Conservation (phyloP, 306 rosid genomes). For the Prunus mume region DNA sequence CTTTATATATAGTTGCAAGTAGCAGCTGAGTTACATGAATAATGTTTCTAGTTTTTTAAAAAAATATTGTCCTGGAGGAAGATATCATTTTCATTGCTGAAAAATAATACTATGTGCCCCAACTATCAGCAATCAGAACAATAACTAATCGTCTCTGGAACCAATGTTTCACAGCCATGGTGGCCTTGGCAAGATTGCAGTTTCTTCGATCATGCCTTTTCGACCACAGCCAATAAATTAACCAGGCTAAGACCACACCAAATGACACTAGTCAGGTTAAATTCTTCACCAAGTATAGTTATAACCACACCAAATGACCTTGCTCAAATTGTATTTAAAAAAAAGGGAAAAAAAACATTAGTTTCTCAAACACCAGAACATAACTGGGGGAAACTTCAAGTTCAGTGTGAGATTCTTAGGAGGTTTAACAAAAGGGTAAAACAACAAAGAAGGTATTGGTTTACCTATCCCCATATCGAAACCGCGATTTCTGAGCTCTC, state of each 20-base stretch:
- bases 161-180: background rate
- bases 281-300: too few species aligned
- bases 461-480: constrained; percentile 65
- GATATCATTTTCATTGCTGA: background rate
- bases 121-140: background rate
- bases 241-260: too few species aligned
- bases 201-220: too few species aligned
- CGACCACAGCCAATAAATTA: too few species aligned
- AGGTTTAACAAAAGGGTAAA: background rate
- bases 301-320: too few species aligned
- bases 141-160: background rate
- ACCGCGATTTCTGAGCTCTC: constrained; percentile 59
- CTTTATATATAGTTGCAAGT: background rate
- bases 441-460: too few species aligned
- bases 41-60: background rate
- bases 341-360: background rate
- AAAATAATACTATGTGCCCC: background rate
- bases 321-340: too few species aligned
- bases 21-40: background rate
- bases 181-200: too few species aligned
- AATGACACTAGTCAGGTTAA: background rate
- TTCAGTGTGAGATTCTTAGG: background rate
- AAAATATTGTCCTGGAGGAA: background rate
- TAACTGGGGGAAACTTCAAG: background rate
- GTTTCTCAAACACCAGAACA: background rate